Percentiles rank a stretch among this genome's conserved stretches.
phyloP scores from a whole-genome alignment of 2,329 filamentous ascomycete species.

The Pestalotiopsis sp. region DNA sequence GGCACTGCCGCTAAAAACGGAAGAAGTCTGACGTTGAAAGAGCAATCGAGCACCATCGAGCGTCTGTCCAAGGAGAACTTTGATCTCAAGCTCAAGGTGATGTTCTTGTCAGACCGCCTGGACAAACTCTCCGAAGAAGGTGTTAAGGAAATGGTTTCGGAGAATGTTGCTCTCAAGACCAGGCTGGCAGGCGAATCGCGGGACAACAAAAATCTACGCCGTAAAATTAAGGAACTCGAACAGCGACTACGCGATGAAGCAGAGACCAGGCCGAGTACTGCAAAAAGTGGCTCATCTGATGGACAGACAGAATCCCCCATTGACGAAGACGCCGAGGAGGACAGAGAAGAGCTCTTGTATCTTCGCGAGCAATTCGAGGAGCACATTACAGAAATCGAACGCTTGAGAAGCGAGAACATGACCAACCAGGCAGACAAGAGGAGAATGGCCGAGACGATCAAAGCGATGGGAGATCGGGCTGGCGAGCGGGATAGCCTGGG shows the following conservation, averaged over 20 bases:
- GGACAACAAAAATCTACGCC: slow-evolving; percentile 82
- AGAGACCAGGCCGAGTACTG: slow-evolving; percentile 63
- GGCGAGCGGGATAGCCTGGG: slow-evolving; percentile 49
- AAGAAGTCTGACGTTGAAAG: slow-evolving; percentile 84
- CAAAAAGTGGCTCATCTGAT: slow-evolving; percentile 59
- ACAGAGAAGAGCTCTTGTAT: slow-evolving; percentile 85
- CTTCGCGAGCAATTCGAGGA: slow-evolving; percentile 85
- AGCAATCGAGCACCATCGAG: slow-evolving; percentile 97
- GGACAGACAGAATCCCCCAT: slow-evolving; percentile 58
- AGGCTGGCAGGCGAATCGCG: slow-evolving; percentile 86
- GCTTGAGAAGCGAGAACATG: slow-evolving; percentile 76
- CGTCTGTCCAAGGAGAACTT: slow-evolving; percentile 97
- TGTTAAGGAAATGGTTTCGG: slow-evolving; percentile 96
- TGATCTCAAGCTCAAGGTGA: slow-evolving; percentile 94
- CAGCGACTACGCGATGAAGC: slow-evolving; percentile 70
- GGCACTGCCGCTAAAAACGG: slow-evolving; percentile 59
- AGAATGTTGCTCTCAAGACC: slow-evolving; percentile 94
- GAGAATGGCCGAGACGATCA: slow-evolving; percentile 80
- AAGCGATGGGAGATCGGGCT: slow-evolving; percentile 49
- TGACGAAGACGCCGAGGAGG: slow-evolving; percentile 64
- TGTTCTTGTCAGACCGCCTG: slow-evolving; percentile 91
- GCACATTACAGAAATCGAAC: slow-evolving; percentile 82
- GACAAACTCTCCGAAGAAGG: slow-evolving; percentile 95
- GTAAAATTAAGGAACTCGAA: slow-evolving; percentile 84
- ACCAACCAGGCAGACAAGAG: slow-evolving; percentile 83